Conservation (phyloP, 768 basidiomycete species). For the Termitomyces sp. region DNA sequence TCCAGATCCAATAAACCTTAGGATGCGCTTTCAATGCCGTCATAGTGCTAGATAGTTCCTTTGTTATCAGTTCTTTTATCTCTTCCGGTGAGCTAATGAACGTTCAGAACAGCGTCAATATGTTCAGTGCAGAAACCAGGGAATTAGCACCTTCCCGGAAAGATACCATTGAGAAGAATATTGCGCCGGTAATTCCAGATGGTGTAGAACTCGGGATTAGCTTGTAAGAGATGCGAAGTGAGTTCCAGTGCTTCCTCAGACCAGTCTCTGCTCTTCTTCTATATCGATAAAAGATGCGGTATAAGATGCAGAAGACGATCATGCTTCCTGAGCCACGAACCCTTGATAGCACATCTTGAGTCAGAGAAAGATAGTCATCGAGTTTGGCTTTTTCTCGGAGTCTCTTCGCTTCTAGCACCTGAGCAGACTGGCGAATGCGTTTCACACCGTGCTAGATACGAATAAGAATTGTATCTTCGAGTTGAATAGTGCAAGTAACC, state of each 20-base stretch:
- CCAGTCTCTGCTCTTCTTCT: constrained; percentile 74
- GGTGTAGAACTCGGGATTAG: constrained; percentile 96
- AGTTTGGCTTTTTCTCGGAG: constrained; percentile 73
- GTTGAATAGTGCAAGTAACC: constrained; percentile 5
- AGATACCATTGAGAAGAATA: constrained; percentile 69
- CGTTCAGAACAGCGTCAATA: constrained; percentile 3
- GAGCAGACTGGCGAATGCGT: constrained; percentile 50
- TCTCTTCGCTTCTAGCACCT: constrained; percentile 61
- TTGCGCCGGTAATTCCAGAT: constrained; percentile 91
- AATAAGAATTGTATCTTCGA: constrained; percentile 1
- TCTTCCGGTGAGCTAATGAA: constrained; percentile 51
- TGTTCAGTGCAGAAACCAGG: not conserved
- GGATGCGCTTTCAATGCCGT: constrained; percentile 77
- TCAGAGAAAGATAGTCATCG: constrained; percentile 64
- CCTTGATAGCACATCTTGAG: constrained; percentile 56
- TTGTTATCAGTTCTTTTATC: constrained; percentile 56
- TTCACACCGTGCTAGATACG: constrained; percentile 63
- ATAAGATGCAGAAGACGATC: constrained; percentile 8
- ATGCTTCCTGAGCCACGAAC: constrained; percentile 32
- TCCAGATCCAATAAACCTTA: constrained; percentile 99
- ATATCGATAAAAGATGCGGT: constrained; percentile 2
- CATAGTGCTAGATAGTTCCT: constrained; percentile 81
- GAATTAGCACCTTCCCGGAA: constrained; percentile 51
- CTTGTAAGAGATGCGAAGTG: constrained; percentile 68
- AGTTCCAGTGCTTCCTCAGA: constrained; percentile 69